A percentile compares a stretch with the other conserved stretches of the same genome.
Conservation (phyloP, 1,284 basidiomycete species). For the Stereum hirsutum region DNA sequence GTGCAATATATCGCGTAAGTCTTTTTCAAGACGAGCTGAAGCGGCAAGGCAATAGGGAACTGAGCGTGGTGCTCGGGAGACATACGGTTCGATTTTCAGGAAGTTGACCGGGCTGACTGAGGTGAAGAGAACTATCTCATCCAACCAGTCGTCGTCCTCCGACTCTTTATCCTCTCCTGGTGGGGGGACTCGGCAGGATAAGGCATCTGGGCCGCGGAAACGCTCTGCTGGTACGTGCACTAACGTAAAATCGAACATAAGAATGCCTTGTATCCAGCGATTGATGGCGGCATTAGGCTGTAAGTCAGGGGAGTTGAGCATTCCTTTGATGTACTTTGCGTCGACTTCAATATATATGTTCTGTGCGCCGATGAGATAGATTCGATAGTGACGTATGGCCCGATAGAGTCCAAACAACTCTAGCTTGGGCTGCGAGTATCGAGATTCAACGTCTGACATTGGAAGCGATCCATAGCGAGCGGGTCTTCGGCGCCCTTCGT, state of each 20-base stretch:
- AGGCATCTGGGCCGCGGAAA: constrained; percentile 19
- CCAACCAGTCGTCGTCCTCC: constrained; percentile 19
- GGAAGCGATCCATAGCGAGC: constrained; percentile 18
- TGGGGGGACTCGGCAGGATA: constrained; percentile 19
- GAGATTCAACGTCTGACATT: constrained; percentile 23
- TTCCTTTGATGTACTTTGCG: constrained; percentile 27
- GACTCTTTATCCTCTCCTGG: constrained; percentile 11
- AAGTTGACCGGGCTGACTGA: too few species aligned
- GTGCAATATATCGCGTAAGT: not conserved
- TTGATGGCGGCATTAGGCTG: constrained; percentile 29
- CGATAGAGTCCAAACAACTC: constrained; percentile 31
- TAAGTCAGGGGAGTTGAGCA: constrained; percentile 27
- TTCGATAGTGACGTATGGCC: constrained; percentile 16
- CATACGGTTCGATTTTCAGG: too few species aligned
- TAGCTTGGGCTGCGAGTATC: constrained; percentile 31
- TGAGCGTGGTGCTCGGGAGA: too few species aligned
- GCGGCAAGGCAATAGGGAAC: too few species aligned
- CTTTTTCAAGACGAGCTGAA: constrained; percentile 1
- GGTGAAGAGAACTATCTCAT: constrained; percentile 15
- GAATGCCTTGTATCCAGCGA: constrained; percentile 27
- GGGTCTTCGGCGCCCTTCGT: constrained; percentile 4
- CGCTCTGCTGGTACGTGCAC: constrained; percentile 23
- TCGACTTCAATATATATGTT: constrained; percentile 23
- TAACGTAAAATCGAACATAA: constrained; percentile 27
- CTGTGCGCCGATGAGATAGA: constrained; percentile 25